Percentiles rank a stretch among this genome's conserved stretches.
Evolutionary conservation across 192 early-diverging fungal genomes (phyloP).

Genomic region (Rhizophlyctis rosea): DNA sequence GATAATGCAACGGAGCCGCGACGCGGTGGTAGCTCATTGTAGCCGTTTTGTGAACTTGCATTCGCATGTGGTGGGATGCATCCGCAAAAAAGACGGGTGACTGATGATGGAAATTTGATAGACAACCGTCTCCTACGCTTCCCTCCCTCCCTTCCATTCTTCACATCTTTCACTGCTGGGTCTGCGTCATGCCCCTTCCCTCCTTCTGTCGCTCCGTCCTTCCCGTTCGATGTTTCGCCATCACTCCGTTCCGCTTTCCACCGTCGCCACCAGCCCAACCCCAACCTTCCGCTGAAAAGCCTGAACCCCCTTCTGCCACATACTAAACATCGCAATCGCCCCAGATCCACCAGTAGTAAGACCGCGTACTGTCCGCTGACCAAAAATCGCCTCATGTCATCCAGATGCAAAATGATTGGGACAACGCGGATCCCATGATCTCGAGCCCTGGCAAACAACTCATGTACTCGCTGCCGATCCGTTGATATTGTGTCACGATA

Average conservation of each 20-base stretch:
- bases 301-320: constrained; percentile 46
- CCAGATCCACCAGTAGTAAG: constrained; percentile 76
- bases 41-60: too few species aligned
- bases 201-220: neutral
- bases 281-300: too few species aligned
- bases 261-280: neutral
- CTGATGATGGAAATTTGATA: too few species aligned
- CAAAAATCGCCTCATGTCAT: constrained; percentile 84
- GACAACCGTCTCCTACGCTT: neutral
- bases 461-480: constrained; percentile 71
- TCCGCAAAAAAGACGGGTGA: too few species aligned
- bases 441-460: constrained; percentile 73
- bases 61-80: too few species aligned
- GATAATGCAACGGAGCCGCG: neutral
- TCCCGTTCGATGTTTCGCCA: too few species aligned
- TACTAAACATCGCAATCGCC: constrained; percentile 50
- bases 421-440: constrained; percentile 70
- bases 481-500: constrained; percentile 65
- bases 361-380: constrained; percentile 70
- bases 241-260: neutral
- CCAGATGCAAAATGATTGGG: constrained; percentile 67
- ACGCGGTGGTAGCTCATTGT: neutral
- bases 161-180: neutral
- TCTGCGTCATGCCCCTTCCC: neutral
- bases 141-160: neutral